Conservation (phyloP, 2,329 filamentous ascomycete species). For the Aspergillus proliferans region DNA sequence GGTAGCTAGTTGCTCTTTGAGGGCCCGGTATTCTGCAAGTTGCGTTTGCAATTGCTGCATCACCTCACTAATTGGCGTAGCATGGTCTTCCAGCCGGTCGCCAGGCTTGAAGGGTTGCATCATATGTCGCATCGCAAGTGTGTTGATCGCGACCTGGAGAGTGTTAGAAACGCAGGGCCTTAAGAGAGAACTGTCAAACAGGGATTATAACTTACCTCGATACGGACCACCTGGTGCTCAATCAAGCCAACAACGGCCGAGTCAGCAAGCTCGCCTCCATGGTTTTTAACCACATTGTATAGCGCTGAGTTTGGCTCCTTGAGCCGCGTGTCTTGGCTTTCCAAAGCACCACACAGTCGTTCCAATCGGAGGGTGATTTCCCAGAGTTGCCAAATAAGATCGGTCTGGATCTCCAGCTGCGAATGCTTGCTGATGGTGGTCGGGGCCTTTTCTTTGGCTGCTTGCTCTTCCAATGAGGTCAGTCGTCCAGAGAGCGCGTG, state of each 20-base stretch:
- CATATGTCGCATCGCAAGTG: constrained; percentile 72
- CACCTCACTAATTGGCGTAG: constrained; percentile 70
- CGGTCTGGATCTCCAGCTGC: constrained; percentile 70
- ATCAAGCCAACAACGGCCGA: constrained; percentile 81
- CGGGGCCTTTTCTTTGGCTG: constrained; percentile 38
- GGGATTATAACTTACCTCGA: constrained; percentile 65
- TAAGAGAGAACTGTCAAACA: background rate
- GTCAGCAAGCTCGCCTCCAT: constrained; percentile 82
- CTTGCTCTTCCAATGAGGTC: constrained; percentile 41
- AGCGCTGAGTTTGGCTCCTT: constrained; percentile 78
- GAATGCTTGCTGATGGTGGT: constrained; percentile 59
- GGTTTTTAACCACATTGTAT: constrained; percentile 64
- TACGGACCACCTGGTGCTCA: constrained; percentile 89
- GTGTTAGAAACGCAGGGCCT: constrained; percentile 5
- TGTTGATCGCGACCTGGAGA: constrained; percentile 69
- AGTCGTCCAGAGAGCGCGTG: constrained; percentile 73
- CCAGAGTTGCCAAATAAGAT: constrained; percentile 85
- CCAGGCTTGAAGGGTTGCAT: constrained; percentile 61
- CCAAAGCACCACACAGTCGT: constrained; percentile 86
- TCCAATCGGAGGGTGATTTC: constrained; percentile 81
- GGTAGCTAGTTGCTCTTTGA: constrained; percentile 34
- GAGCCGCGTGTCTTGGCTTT: constrained; percentile 59
- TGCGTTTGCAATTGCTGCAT: constrained; percentile 36
- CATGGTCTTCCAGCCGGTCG: constrained; percentile 62
- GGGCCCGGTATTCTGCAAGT: constrained; percentile 34